Conservation (phyloP, 83 land plant species). For the Picea engelmannii region DNA sequence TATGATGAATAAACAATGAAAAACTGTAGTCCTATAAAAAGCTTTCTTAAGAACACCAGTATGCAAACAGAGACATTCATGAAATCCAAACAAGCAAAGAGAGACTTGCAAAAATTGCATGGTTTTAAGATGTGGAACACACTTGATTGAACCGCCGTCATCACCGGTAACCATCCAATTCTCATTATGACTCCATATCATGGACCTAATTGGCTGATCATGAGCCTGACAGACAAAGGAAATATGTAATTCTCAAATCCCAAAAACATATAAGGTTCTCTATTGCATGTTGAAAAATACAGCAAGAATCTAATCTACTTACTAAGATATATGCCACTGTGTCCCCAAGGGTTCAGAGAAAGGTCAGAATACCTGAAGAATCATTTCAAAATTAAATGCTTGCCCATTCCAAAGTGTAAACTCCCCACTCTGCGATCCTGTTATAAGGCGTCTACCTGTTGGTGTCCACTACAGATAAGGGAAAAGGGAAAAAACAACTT, state of each 20-base stretch:
- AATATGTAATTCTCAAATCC: conserved; percentile 12
- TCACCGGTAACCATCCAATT: conserved; percentile 99
- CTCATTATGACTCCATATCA: conserved; percentile 99
- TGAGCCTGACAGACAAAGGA: conserved; percentile 66
- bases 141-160: conserved; percentile 99
- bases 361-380: conserved; percentile 73
- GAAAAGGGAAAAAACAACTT: conserved; percentile 1
- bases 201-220: conserved; percentile 95
- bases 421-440: conserved; percentile 99
- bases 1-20: not conserved
- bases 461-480: conserved; percentile 86
- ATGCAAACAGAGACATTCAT: too few species aligned
- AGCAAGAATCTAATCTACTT: not conserved
- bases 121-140: conserved; percentile 9
- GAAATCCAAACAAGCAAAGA: not conserved
- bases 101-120: not conserved
- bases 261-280: not conserved
- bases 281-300: not conserved
- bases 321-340: too few species aligned
- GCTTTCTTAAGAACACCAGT: not conserved
- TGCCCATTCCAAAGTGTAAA: conserved; percentile 99
- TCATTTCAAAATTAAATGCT: conserved; percentile 99
- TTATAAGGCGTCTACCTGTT: conserved; percentile 95
- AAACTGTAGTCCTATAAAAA: not conserved
- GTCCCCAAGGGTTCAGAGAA: not conserved